phyloP scores from a whole-genome alignment of 441 rosid species.

The Aleurites moluccanus region DNA sequence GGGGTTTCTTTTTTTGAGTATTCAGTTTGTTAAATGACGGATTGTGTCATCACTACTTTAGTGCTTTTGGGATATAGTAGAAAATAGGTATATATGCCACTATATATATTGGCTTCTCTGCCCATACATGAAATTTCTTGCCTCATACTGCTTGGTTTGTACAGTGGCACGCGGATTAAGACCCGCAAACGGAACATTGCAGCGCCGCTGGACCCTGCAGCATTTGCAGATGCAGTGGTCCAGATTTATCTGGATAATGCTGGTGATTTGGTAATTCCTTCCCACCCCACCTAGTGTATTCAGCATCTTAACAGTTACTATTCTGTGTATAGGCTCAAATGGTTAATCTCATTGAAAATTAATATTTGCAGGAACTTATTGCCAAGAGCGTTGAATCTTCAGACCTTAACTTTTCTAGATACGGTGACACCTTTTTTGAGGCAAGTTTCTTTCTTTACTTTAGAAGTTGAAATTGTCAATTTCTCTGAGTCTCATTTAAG shows the following conservation, averaged over 20 bases:
- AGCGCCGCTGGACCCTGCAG: slow-evolving; percentile 99
- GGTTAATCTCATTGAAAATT: slow-evolving; percentile 1
- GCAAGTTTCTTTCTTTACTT: slow-evolving; percentile 32
- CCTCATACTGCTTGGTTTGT: not conserved
- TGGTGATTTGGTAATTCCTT: slow-evolving; percentile 93
- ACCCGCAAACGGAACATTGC: slow-evolving; percentile 99
- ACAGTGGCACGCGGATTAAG: slow-evolving; percentile 99
- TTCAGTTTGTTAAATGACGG: not conserved
- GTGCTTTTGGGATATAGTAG: not conserved
- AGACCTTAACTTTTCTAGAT: slow-evolving; percentile 91
- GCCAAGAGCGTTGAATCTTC: slow-evolving; percentile 89
- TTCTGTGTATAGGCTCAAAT: not conserved
- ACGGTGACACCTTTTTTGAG: slow-evolving; percentile 99
- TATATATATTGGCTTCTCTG: not conserved
- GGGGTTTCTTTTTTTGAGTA: not conserved
- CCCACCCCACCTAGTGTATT: too few relatives aligned
- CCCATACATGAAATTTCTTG: slow-evolving; percentile 8
- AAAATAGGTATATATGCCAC: not conserved
- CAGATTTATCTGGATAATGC: slow-evolving; percentile 97
- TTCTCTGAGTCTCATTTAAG: not conserved
- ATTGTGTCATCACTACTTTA: not conserved
- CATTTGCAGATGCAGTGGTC: slow-evolving; percentile 99
- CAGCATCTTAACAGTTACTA: not conserved
- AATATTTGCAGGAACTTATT: slow-evolving; percentile 67
- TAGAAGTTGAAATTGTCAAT: not conserved